Evolutionary conservation across 148 eudicot genomes (phyloP).

Genomic region (Polygonum aviculare): DNA sequence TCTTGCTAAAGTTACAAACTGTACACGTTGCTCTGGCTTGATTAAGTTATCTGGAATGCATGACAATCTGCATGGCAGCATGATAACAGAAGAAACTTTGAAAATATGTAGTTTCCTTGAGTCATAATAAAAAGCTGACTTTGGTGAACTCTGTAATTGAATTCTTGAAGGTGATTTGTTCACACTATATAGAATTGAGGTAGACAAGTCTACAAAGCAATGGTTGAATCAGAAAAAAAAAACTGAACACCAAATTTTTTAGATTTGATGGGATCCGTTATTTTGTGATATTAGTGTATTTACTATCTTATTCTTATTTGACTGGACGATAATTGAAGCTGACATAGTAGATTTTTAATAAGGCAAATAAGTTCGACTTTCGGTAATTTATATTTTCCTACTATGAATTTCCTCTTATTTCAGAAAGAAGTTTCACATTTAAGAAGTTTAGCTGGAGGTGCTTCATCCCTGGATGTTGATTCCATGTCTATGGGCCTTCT

Average conservation of each 20-base stretch:
- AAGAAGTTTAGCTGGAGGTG: slow-evolving; percentile 60
- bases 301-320: not conserved
- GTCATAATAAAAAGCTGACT: too few relatives aligned
- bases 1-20: not conserved
- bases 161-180: too few relatives aligned
- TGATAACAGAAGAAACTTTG: not conserved
- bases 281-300: not conserved
- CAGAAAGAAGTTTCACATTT: slow-evolving; percentile 92
- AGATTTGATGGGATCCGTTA: not conserved
- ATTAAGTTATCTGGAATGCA: not conserved
- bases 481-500: slow-evolving; percentile 42
- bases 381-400: not conserved
- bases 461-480: slow-evolving; percentile 54
- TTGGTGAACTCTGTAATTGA: too few relatives aligned
- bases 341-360: not conserved
- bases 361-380: not conserved
- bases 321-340: not conserved
- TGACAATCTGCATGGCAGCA: not conserved
- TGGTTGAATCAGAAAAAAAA: too few relatives aligned
- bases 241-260: too few relatives aligned
- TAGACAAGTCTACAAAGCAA: too few relatives aligned
- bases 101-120: not conserved
- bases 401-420: slow-evolving; percentile 2
- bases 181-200: too few relatives aligned
- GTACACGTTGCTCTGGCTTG: not conserved